Conservation (phyloP, 306 rosid genomes). For the Gynostemma pentaphyllum region DNA sequence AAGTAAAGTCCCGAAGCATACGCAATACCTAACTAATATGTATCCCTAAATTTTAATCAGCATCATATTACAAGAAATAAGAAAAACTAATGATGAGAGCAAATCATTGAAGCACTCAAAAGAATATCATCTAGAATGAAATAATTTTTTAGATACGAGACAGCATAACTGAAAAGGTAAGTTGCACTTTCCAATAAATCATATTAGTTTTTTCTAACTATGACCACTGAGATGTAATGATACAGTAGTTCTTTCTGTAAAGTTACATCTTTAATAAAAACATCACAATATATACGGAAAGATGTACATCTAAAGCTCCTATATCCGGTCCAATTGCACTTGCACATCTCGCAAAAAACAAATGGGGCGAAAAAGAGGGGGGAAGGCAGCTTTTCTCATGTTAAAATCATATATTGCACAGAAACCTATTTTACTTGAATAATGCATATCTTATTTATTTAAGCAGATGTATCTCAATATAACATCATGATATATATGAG, state of each 20-base stretch:
- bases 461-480: background rate
- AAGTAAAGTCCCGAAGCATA: background rate
- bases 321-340: background rate
- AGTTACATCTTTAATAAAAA: constrained; percentile 7
- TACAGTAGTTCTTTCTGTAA: background rate
- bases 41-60: background rate
- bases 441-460: background rate
- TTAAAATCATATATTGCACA: background rate
- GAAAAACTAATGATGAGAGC: background rate
- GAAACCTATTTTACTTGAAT: background rate
- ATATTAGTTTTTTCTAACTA: constrained; percentile 38
- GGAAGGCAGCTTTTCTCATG: background rate
- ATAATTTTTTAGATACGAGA: background rate
- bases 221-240: constrained; percentile 18
- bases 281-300: too few relatives aligned
- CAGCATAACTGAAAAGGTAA: constrained; percentile 38
- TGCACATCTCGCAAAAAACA: constrained; percentile 1
- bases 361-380: background rate
- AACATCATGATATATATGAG: background rate
- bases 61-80: background rate
- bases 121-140: background rate
- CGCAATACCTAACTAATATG: background rate
- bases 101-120: background rate
- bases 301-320: constrained; percentile 1
- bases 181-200: constrained; percentile 39